phyloP scores from a whole-genome alignment of 2,329 filamentous ascomycete genomes.

The Diplocarpon rosae region DNA sequence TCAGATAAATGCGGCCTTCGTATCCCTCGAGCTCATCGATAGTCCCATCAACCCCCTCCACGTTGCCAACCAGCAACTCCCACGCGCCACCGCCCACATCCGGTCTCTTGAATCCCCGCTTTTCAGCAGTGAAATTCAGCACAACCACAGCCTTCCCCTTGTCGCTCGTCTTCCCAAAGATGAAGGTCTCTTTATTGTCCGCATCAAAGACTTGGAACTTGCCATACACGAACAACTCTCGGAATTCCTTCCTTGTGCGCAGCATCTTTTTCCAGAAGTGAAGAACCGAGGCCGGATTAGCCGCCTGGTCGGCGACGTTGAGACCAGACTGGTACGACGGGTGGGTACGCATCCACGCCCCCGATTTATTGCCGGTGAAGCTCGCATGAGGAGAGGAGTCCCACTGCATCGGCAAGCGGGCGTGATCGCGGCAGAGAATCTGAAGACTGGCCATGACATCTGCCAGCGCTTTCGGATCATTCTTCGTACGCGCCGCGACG shows the following conservation, averaged over 20 bases:
- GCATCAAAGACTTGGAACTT: slow-evolving; percentile 41
- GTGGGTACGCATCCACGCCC: slow-evolving; percentile 50
- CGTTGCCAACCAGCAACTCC: slow-evolving; percentile 6
- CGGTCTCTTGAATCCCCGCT: slow-evolving; percentile 19
- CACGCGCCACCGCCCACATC: slow-evolving; percentile 22
- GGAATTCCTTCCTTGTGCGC: slow-evolving; percentile 35
- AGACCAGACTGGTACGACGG: slow-evolving; percentile 38
- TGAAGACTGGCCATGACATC: slow-evolving; percentile 32
- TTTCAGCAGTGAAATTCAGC: slow-evolving; percentile 36
- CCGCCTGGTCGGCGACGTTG: slow-evolving; percentile 45
- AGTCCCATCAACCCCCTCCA: slow-evolving; percentile 12
- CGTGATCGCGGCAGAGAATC: slow-evolving; percentile 48
- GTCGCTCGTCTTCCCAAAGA: slow-evolving; percentile 32
- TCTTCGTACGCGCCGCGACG: slow-evolving; percentile 27
- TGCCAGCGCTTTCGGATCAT: slow-evolving; percentile 30
- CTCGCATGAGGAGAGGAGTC: slow-evolving; percentile 43
- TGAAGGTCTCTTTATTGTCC: slow-evolving; percentile 34
- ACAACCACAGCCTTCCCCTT: slow-evolving; percentile 30
- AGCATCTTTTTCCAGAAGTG: slow-evolving; percentile 26
- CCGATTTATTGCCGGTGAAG: slow-evolving; percentile 41
- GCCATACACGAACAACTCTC: slow-evolving; percentile 50
- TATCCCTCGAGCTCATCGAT: slow-evolving; percentile 20
- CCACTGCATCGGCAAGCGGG: slow-evolving; percentile 61
- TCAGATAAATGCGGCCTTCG: slow-evolving; percentile 28
- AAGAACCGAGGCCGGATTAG: slow-evolving; percentile 18